phyloP scores from a whole-genome alignment of 768 basidiomycete species.

The Lactarius hatsudake region DNA sequence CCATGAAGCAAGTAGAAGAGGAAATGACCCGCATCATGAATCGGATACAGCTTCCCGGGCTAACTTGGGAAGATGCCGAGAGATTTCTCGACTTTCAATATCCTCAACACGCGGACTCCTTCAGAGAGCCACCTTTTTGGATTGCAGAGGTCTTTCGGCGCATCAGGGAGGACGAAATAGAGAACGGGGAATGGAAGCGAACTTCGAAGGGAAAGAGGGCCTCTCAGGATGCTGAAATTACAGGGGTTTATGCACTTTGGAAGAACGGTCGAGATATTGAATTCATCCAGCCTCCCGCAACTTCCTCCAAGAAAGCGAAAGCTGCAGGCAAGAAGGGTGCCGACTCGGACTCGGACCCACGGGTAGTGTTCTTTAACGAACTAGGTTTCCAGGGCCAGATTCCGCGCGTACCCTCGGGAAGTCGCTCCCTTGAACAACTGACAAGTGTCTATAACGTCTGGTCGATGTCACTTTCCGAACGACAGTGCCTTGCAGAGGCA shows the following conservation, averaged over 20 bases:
- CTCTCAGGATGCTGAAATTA: not conserved
- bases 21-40: constrained; percentile 49
- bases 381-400: constrained; percentile 36
- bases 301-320: not conserved
- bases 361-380: constrained; percentile 37
- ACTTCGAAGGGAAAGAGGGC: constrained; percentile 4
- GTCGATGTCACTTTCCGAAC: constrained; percentile 52
- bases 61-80: constrained; percentile 35
- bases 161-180: constrained; percentile 9
- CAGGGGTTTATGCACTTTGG: constrained; percentile 26
- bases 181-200: constrained; percentile 18
- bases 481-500: constrained; percentile 40
- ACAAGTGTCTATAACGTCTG: constrained; percentile 42
- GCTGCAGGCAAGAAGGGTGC: not conserved
- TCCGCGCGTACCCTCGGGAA: constrained; percentile 39
- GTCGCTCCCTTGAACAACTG: constrained; percentile 42
- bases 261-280: constrained; percentile 21
- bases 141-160: constrained; percentile 9
- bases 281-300: constrained; percentile 15
- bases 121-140: constrained; percentile 43
- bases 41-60: constrained; percentile 21
- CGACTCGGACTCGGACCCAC: constrained; percentile 20
- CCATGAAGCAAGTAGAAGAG: constrained; percentile 45
- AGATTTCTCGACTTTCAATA: constrained; percentile 44
- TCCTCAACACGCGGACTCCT: constrained; percentile 46